phyloP scores from a whole-genome alignment of 2,329 filamentous ascomycete genomes.

The Pezizomycotina sp. region DNA sequence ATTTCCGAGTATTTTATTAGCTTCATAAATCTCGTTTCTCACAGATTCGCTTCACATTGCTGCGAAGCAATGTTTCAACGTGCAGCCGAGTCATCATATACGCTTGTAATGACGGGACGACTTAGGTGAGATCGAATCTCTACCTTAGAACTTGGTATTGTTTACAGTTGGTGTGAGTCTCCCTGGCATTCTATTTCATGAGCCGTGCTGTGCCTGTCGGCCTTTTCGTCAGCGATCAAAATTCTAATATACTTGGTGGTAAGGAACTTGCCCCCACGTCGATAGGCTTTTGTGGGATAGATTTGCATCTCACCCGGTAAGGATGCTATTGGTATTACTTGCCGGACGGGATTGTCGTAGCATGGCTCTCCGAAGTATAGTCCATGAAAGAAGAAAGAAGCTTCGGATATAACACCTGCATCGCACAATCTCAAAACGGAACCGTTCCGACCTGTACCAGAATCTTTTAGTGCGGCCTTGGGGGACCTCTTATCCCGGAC shows the following conservation, averaged over 20 bases:
- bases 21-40: conserved; percentile 77
- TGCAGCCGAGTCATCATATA: too few relatives aligned
- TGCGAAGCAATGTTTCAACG: conserved; percentile 84
- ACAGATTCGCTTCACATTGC: conserved; percentile 93
- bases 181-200: too few relatives aligned
- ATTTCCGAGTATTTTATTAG: conserved; percentile 28
- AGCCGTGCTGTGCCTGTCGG: too few relatives aligned
- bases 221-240: conserved; percentile 3
- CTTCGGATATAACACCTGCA: conserved; percentile 35
- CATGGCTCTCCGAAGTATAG: conserved; percentile 67
- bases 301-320: conserved; percentile 80
- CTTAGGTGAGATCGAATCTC: too few relatives aligned
- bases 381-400: conserved; percentile 78
- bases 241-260: conserved; percentile 7
- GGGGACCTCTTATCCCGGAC: conserved; percentile 70
- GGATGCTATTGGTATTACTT: conserved; percentile 70
- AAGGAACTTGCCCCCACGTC: conserved; percentile 75
- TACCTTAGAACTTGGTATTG: conserved; percentile 71
- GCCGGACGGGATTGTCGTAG: conserved; percentile 60
- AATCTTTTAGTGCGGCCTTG: conserved; percentile 58
- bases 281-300: conserved; percentile 68
- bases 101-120: too few relatives aligned
- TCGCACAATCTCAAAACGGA: conserved; percentile 32
- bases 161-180: conserved; percentile 41
- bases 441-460: conserved; percentile 45